Evolutionary conservation across 495 filamentous ascomycete species (phyloP).

Genomic region (Penicillium alfredii): DNA sequence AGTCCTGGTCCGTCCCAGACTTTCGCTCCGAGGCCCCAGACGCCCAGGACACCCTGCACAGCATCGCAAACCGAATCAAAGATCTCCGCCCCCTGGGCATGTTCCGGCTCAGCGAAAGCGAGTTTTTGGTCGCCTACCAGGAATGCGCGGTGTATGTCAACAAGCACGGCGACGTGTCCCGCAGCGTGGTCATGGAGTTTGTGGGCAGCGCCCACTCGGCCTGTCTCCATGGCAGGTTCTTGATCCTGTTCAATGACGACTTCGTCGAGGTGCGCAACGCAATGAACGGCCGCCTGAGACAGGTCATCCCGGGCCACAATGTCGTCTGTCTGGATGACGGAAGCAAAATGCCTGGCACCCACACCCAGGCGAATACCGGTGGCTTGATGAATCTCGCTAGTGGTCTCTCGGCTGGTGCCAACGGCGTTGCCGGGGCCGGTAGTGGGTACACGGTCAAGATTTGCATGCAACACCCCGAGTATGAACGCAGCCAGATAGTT

Average conservation of each 20-base stretch:
- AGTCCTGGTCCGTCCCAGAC: conserved; percentile 83
- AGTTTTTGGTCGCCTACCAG: conserved; percentile 90
- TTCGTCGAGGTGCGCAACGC: conserved; percentile 97
- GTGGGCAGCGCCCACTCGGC: conserved; percentile 84
- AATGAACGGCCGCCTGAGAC: conserved; percentile 85
- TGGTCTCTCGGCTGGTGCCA: conserved; percentile 17
- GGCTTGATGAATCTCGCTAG: conserved; percentile 22
- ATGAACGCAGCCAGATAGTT: conserved; percentile 74
- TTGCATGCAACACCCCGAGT: conserved; percentile 88
- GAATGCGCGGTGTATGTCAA: conserved; percentile 97
- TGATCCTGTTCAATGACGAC: conserved; percentile 79
- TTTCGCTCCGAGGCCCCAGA: conserved; percentile 49
- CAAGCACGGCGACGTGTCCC: conserved; percentile 91
- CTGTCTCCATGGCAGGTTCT: conserved; percentile 68
- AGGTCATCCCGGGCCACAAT: conserved; percentile 88
- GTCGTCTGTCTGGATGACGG: conserved; percentile 87
- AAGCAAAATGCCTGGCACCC: conserved; percentile 41
- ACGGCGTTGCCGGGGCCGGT: conserved; percentile 23
- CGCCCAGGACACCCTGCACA: conserved; percentile 60
- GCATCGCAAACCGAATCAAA: conserved; percentile 73
- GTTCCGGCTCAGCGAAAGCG: conserved; percentile 88
- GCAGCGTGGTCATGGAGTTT: conserved; percentile 94
- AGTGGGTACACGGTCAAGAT: conserved; percentile 71
- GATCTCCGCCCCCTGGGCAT: conserved; percentile 85
- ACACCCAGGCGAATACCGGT: conserved; percentile 25